Evolutionary conservation across 2,329 filamentous ascomycete genomes (phyloP).

Genomic region (Metarhizium sp.): DNA sequence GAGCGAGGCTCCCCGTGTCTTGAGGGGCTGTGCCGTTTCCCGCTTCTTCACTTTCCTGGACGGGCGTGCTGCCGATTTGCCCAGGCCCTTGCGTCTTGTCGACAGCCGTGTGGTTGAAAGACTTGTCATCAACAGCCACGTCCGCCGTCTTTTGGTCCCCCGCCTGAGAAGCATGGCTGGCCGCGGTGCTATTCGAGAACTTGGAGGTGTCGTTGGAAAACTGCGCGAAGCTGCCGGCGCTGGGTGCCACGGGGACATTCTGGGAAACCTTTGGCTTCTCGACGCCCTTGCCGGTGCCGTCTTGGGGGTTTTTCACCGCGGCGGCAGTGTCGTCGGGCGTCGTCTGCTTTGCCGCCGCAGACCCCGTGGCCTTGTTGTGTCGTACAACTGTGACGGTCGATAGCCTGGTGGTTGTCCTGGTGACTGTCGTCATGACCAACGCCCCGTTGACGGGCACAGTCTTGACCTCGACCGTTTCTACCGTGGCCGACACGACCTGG

Average conservation of each 20-base stretch:
- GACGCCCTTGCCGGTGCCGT: too few relatives aligned
- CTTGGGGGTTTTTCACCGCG: not conserved
- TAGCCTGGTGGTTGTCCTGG: slow-evolving; percentile 7
- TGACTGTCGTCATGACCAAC: slow-evolving; percentile 13
- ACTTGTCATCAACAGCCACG: not conserved
- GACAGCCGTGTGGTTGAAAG: not conserved
- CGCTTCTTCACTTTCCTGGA: not conserved
- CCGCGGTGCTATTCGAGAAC: not conserved
- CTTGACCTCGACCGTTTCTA: not conserved
- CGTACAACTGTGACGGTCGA: slow-evolving; percentile 10
- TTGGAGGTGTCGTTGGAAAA: slow-evolving; percentile 1
- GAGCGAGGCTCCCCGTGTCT: not conserved
- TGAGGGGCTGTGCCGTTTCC: not conserved
- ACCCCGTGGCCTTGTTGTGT: slow-evolving; percentile 3
- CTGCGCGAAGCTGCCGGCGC: not conserved
- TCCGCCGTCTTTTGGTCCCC: not conserved
- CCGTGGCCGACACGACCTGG: not conserved
- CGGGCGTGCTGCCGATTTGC: not conserved
- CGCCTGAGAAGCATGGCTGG: too few relatives aligned
- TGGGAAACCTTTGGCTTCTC: not conserved
- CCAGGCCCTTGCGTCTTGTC: not conserved
- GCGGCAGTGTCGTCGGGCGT: slow-evolving; percentile 2
- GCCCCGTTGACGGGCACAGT: slow-evolving; percentile 8
- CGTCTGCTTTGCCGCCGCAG: not conserved
- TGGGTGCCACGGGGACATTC: not conserved